Evolutionary conservation across 345 rosid species (phyloP).

Genomic region (Hevea brasiliensis): DNA sequence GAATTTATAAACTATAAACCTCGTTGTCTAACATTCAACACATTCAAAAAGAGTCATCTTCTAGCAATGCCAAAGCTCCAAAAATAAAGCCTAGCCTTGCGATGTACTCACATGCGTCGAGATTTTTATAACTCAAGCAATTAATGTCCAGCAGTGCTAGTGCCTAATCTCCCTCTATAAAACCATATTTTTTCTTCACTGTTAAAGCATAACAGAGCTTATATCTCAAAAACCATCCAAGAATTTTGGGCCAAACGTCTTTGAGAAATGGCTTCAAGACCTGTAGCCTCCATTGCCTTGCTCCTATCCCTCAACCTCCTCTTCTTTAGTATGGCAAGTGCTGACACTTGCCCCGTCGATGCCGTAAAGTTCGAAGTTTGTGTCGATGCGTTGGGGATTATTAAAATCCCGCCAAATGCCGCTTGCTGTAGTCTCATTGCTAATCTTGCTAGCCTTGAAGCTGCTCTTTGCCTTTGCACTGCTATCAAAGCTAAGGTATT

Average conservation of each 20-base stretch:
- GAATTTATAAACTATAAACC: no score
- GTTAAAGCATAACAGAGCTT: neutral
- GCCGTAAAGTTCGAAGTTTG: slow-evolving; percentile 45
- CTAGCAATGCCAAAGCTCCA: no score
- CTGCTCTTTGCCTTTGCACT: slow-evolving; percentile 60
- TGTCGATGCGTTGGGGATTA: slow-evolving; percentile 36
- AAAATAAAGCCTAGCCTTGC: no score
- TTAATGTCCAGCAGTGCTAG: no score
- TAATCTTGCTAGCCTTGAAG: slow-evolving; percentile 51
- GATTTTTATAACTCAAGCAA: no score
- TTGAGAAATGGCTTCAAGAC: neutral
- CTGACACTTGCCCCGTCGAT: slow-evolving; percentile 45
- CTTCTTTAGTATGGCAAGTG: slow-evolving; percentile 6
- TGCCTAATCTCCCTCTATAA: no score
- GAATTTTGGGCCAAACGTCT: no score
- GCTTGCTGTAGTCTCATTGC: slow-evolving; percentile 46
- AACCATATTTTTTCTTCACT: no score
- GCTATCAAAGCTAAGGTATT: slow-evolving; percentile 47
- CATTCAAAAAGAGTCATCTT: no score
- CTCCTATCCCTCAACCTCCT: slow-evolving; percentile 1
- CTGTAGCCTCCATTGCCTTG: neutral
- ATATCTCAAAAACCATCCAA: neutral
- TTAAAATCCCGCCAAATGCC: slow-evolving; percentile 36
- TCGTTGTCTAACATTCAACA: no score
- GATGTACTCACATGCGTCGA: no score